These are phyloP conservation scores for Pontederia paniculata DNA, from an alignment of 176 grass and related monocot species.

Conservation along the genomic window DNA sequence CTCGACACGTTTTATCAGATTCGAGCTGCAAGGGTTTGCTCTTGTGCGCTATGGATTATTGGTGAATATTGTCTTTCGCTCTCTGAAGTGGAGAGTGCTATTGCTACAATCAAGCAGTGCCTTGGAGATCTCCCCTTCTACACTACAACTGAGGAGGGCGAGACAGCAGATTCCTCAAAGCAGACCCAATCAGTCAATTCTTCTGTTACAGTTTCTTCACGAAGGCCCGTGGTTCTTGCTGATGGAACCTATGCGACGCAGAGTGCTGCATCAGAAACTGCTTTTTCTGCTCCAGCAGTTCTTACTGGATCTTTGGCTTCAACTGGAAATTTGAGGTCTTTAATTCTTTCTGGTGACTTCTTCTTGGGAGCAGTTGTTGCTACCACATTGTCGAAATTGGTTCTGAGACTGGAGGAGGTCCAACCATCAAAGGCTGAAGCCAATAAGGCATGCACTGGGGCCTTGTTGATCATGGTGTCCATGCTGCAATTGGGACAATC, in stretches of 20 bases:
- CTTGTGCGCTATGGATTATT: slow-evolving; percentile 13
- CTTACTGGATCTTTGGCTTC: slow-evolving; percentile 12
- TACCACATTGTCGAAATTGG: slow-evolving; percentile 2
- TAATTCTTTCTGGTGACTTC: slow-evolving; percentile 8
- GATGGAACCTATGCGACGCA: slow-evolving; percentile 14
- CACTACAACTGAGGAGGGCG: slow-evolving; percentile 9
- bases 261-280: slow-evolving; percentile 13
- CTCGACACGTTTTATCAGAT: slow-evolving; percentile 17
- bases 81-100: slow-evolving; percentile 6
- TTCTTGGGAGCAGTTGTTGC: slow-evolving; percentile 10
- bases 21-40: slow-evolving; percentile 11
- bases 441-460: slow-evolving; percentile 10
- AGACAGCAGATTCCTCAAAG: slow-evolving; percentile 1
- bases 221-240: slow-evolving; percentile 4
- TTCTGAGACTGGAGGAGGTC: slow-evolving; percentile 13
- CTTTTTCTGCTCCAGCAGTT: slow-evolving; percentile 1
- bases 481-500: slow-evolving; percentile 16
- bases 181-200: not conserved
- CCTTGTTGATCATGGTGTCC: slow-evolving; percentile 12
- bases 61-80: slow-evolving; percentile 8
- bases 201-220: slow-evolving; percentile 6
- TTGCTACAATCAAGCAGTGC: slow-evolving; percentile 13
- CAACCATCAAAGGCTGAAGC: slow-evolving; percentile 16
- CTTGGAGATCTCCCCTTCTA: slow-evolving; percentile 13
- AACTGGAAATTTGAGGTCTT: slow-evolving; percentile 1